These are phyloP conservation scores for Fraxinus sp. DNA, from an alignment of 305 asterid genomes.

Conservation along the genomic window DNA sequence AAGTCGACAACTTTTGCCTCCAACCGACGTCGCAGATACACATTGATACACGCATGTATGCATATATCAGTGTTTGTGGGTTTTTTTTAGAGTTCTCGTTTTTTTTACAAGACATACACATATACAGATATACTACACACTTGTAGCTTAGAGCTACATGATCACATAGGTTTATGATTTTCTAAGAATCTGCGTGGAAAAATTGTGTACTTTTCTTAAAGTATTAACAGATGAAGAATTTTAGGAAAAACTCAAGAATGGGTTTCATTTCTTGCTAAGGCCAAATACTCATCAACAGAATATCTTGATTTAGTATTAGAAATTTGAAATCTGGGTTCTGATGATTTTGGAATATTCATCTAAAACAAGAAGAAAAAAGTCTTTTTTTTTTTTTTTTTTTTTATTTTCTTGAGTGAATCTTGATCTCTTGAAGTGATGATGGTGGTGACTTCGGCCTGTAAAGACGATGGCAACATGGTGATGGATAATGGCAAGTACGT, in stretches of 20 bases:
- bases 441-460: constrained; percentile 73
- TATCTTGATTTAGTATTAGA: background rate
- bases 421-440: constrained; percentile 55
- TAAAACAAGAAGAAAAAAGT: background rate
- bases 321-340: background rate
- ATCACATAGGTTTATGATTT: background rate
- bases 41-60: background rate
- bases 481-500: constrained; percentile 88
- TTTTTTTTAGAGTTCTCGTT: constrained; percentile 21
- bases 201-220: background rate
- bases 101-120: background rate
- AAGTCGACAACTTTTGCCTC: constrained; percentile 40
- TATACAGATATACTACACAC: background rate
- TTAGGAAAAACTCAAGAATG: constrained; percentile 15
- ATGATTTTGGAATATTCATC: background rate
- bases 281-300: background rate
- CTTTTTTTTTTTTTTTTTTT: background rate
- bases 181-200: background rate
- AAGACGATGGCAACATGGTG: constrained; percentile 61
- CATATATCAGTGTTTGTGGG: constrained; percentile 18
- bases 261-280: constrained; percentile 13
- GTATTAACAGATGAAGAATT: constrained; percentile 3
- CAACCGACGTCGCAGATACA: constrained; percentile 44
- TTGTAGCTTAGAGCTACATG: background rate
- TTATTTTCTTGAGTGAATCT: constrained; percentile 19